Evolutionary conservation across 2,329 filamentous ascomycete genomes (phyloP), one percentile per base, ranked within the genome.

Genomic region (Sporothrix sp.): DNA sequence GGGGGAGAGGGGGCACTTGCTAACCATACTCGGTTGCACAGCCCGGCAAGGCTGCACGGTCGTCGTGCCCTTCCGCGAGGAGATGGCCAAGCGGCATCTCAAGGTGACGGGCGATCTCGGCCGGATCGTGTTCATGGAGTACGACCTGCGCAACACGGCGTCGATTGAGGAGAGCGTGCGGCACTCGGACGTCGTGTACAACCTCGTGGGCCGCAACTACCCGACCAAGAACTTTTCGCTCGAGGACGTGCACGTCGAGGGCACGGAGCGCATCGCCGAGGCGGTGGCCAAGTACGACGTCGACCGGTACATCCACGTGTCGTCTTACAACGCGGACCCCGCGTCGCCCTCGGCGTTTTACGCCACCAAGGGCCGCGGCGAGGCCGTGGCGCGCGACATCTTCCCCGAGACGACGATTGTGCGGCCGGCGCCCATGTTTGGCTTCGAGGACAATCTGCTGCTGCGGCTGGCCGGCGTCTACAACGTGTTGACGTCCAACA

Each of bases 351-450:
- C 88, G 10, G 87, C 93, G 63, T 98, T 91, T 77, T 96, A 85
- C 69, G 76, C 84, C 54, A 95, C 89, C 59, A 98, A 98, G 79
- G 90, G 76, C 54, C 79, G 75, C 63, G 86, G 86, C 59, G 93
- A 98, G 72, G 74, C 84, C 64, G 79, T 94, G 44, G 93, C 83
- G 40, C 84, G 91, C 56, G 81, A 78, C 61, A 90, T 97, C 65
- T 98, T 89, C 73, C 93, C 93, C 23, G 93, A 98, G 71, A 95
- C 93, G 16, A 98, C 93, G 40, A 89, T 98, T 60, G 93, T 98
- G 57, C 82, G 93, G 57, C 93, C 93, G 39, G 87, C 91, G 11
- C 93, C 90, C 48, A 79, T 95, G 68, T 98, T 95, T 64, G 93
- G 93, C 32, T 95, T 89, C 63, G 93, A 98, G 69, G 93, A 98